These are phyloP conservation scores for Colletotrichum cordylinicola DNA, from an alignment of 2,329 filamentous ascomycete species.

Conservation along the genomic window DNA sequence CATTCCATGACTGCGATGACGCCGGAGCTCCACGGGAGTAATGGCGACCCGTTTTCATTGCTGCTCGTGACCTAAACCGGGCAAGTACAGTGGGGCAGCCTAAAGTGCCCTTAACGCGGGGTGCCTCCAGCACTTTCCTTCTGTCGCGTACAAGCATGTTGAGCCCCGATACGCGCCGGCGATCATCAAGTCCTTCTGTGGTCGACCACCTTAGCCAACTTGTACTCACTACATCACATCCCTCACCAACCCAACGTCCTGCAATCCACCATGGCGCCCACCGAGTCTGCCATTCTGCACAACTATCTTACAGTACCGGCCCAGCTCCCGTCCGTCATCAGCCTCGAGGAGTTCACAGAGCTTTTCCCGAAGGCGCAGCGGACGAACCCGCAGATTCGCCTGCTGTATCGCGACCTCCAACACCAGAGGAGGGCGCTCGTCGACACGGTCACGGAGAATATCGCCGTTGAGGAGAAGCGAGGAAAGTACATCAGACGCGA, in stretches of 20 bases:
- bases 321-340: constrained; percentile 74
- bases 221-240: background rate
- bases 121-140: background rate
- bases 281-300: constrained; percentile 75
- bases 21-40: background rate
- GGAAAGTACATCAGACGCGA: constrained; percentile 64
- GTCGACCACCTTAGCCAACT: background rate
- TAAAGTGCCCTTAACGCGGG: background rate
- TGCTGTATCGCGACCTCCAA: constrained; percentile 81
- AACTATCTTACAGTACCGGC: constrained; percentile 82
- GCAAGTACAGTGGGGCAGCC: background rate
- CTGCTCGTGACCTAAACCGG: background rate
- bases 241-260: background rate
- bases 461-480: constrained; percentile 67
- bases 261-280: constrained; percentile 66
- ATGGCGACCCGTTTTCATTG: background rate
- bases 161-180: background rate
- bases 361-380: constrained; percentile 76
- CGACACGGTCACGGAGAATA: constrained; percentile 70
- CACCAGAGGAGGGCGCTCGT: constrained; percentile 73
- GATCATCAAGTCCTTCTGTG: background rate
- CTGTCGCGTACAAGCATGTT: background rate
- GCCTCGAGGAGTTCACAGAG: constrained; percentile 76
- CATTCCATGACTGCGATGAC: background rate
- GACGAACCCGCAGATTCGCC: constrained; percentile 69